Conservation (phyloP, 2,329 filamentous ascomycete genomes). For the Xylariaceae sp. region DNA sequence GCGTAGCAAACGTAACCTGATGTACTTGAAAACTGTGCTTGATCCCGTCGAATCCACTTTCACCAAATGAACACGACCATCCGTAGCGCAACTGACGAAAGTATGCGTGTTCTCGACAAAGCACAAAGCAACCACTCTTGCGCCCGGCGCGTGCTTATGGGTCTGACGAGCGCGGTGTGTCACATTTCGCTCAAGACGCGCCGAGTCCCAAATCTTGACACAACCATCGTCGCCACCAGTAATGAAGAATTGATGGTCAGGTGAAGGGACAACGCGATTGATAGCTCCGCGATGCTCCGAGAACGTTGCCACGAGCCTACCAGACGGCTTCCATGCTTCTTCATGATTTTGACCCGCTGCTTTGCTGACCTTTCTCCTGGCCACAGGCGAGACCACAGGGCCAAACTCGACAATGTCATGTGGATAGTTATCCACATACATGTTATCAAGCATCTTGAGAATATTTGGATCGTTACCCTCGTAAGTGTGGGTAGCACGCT, state of each 20-base stretch:
- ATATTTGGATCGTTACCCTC: constrained; percentile 69
- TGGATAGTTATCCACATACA: constrained; percentile 70
- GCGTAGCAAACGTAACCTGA: constrained; percentile 68
- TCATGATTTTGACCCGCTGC: constrained; percentile 48
- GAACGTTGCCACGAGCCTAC: constrained; percentile 80
- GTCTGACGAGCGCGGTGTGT: constrained; percentile 82
- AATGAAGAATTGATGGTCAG: constrained; percentile 91
- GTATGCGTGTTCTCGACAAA: constrained; percentile 94
- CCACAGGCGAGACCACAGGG: constrained; percentile 68
- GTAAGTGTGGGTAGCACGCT: constrained; percentile 72
- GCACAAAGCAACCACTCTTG: constrained; percentile 73
- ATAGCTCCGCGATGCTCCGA: constrained; percentile 80
- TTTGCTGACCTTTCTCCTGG: constrained; percentile 46
- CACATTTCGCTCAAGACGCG: constrained; percentile 83
- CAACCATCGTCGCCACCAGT: constrained; percentile 88
- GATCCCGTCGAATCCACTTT: constrained; percentile 58
- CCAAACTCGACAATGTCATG: constrained; percentile 68
- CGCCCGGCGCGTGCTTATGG: constrained; percentile 66
- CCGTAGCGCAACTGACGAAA: constrained; percentile 83
- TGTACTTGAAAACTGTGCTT: constrained; percentile 61
- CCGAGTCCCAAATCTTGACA: constrained; percentile 90
- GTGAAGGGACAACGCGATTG: constrained; percentile 74
- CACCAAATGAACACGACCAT: constrained; percentile 86
- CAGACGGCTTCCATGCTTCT: constrained; percentile 75
- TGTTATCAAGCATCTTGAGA: constrained; percentile 70